Conservation (phyloP, 345 rosid species). For the Noccaea bulbosa region DNA sequence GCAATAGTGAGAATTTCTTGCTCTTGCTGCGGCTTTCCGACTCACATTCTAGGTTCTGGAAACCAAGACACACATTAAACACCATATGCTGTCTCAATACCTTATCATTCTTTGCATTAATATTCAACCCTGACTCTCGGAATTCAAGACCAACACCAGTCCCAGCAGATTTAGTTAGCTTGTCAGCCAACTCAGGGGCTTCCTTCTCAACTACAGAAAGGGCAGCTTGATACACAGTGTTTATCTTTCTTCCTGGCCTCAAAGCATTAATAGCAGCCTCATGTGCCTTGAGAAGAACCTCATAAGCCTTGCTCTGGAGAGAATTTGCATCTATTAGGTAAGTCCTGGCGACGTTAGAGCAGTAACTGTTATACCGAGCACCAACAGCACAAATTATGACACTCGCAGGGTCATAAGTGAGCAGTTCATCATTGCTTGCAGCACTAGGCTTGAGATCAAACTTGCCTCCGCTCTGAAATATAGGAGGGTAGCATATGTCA, state of each 20-base stretch:
- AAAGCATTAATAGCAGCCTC: constrained; percentile 81
- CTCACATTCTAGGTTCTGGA: constrained; percentile 76
- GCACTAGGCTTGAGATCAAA: constrained; percentile 98
- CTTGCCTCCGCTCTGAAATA: constrained; percentile 91
- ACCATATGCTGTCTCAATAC: constrained; percentile 67
- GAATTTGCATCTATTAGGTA: constrained; percentile 84
- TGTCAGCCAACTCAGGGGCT: constrained; percentile 72
- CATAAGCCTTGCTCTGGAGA: constrained; percentile 87
- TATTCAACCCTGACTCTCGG: constrained; percentile 82
- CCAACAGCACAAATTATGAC: constrained; percentile 90
- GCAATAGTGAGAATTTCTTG: constrained; percentile 65
- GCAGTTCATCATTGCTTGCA: constrained; percentile 75
- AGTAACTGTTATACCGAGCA: constrained; percentile 83
- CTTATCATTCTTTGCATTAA: constrained; percentile 79
- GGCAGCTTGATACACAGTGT: constrained; percentile 79
- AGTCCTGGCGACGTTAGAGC: constrained; percentile 88
- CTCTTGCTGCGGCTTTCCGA: constrained; percentile 69
- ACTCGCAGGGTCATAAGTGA: constrained; percentile 86
- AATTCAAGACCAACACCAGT: constrained; percentile 97
- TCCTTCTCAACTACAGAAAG: constrained; percentile 77
- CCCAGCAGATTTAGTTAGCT: constrained; percentile 91
- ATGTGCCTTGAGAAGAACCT: constrained; percentile 85
- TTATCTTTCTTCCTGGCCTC: constrained; percentile 70
- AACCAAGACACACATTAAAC: constrained; percentile 87
- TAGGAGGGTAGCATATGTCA: constrained; percentile 95